Conservation (phyloP, 208 protist genomes). For the Leishmania gerbilli region DNA sequence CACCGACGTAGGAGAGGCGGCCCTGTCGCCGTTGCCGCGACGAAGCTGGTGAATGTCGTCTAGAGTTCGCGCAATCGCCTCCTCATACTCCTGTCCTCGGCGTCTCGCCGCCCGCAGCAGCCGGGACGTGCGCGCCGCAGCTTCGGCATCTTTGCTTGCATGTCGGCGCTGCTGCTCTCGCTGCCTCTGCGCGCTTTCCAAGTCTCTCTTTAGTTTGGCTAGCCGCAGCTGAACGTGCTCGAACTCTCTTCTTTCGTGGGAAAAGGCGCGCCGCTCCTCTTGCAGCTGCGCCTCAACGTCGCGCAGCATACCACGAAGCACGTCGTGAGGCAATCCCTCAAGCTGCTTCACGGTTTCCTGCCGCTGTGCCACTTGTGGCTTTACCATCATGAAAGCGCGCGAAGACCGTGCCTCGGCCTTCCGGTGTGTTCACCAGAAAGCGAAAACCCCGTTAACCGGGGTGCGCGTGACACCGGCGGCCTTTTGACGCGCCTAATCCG, state of each 20-base stretch:
- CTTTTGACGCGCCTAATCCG: not conserved
- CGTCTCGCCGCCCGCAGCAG: slow-evolving; percentile 2
- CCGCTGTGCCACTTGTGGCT: not conserved
- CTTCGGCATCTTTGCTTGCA: not conserved
- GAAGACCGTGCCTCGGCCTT: not conserved
- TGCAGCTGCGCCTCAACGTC: slow-evolving; percentile 11
- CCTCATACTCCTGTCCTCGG: slow-evolving; percentile 3
- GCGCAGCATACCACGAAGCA: slow-evolving; percentile 75
- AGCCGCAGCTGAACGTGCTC: not conserved
- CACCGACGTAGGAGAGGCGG: not conserved
- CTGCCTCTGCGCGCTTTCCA: not conserved
- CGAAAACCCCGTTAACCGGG: no score
- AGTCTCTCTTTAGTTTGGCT: not conserved
- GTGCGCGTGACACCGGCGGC: not conserved
- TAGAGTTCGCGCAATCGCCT: slow-evolving; percentile 1
- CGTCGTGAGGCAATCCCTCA: slow-evolving; percentile 39
- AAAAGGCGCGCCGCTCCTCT: not conserved
- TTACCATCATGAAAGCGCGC: not conserved
- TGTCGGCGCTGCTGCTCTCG: not conserved
- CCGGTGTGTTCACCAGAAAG: not conserved
- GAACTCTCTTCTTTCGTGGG: not conserved
- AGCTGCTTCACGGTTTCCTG: not conserved
- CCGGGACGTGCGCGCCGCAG: not conserved
- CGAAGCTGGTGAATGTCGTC: slow-evolving; percentile 7
- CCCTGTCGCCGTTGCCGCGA: not conserved